These are phyloP conservation scores for Lactarius psammicola DNA, from an alignment of 768 basidiomycete genomes.

Conservation along the genomic window DNA sequence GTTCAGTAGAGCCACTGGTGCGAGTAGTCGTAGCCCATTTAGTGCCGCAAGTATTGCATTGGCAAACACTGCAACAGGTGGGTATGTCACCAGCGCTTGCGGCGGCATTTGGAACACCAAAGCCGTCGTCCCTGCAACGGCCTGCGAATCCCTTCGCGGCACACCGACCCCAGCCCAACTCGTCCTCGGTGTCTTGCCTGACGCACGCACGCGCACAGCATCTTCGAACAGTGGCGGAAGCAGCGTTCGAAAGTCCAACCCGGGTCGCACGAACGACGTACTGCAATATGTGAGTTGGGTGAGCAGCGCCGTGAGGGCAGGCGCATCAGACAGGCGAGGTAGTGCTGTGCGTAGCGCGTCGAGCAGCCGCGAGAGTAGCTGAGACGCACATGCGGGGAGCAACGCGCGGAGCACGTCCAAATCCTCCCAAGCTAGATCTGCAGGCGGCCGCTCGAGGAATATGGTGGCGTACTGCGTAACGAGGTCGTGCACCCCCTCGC, in stretches of 20 bases:
- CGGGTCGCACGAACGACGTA: conserved; percentile 86
- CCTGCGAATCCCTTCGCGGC: conserved; percentile 25
- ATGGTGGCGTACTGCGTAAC: conserved; percentile 89
- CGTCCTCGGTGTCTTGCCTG: conserved; percentile 31
- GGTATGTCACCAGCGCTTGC: conserved; percentile 64
- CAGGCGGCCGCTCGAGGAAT: conserved; percentile 67
- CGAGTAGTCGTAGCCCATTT: conserved; percentile 79
- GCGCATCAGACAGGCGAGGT: conserved; percentile 54
- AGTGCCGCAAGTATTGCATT: conserved; percentile 73
- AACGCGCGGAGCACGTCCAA: conserved; percentile 48
- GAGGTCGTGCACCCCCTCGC: conserved; percentile 90
- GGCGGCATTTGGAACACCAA: conserved; percentile 62
- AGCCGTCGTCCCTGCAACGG: conserved; percentile 16
- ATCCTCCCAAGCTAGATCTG: conserved; percentile 32
- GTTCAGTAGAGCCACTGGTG: conserved; percentile 58
- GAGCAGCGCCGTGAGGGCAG: conserved; percentile 76
- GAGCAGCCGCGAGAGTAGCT: conserved; percentile 63
- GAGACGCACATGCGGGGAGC: conserved; percentile 62
- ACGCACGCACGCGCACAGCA: conserved; percentile 59
- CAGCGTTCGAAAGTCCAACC: conserved; percentile 93
- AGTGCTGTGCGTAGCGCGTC: conserved; percentile 62
- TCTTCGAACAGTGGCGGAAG: conserved; percentile 63
- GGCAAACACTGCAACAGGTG: conserved; percentile 65
- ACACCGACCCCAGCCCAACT: conserved; percentile 25
- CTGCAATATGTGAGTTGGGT: conserved; percentile 86